Base-by-base conservation (phyloP, 257 asterid genomes). In the Rehmannia glutinosa region DNA sequence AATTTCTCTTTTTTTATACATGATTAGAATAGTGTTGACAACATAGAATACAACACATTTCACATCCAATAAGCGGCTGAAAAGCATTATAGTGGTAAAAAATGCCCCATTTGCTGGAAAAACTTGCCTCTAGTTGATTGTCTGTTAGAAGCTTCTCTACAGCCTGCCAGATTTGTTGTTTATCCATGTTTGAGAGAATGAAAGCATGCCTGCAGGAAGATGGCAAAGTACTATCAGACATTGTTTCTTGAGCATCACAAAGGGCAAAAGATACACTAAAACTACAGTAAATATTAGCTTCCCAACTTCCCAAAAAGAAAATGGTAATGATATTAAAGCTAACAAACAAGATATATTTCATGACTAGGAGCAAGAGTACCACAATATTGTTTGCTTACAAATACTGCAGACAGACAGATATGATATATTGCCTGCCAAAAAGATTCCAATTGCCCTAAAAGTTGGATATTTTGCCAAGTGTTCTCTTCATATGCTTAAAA, bases 81-180 rank as follows among this genome's bases (percentile, higher is more conserved):
- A 62, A 60, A 49, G 20, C 39, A 45, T 25, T 63, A 50, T 30
- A 36, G 19, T 70, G 53, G 47, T 75, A 46, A 1, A n/a, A 11
- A 43, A 27, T 46, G 61, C 59, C 56, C 43, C 62, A 63, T 61
- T 28, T 6, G 47, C 47, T 12, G 39, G 41, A 36, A 57, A 73
- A 76, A 78, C 89, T 87, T 76, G 78, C 99, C 97, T 94, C 99
- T 24, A 94, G 82, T 81, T 94, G 97, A 78, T 78, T 84, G 81
- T 94, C 99, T 53, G 85, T 77, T 47, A 94, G 86, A 69, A 91
- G 90, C 75, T 81, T 83, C 87, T 91, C 96, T 28, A 94, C 95
- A 35, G 96, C 83, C 79, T 70, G 73, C 99, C 97, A 94, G 77
- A 88, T 84, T 76, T 81, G 83, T 71, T 85, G 82, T 80, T 84